Evolutionary conservation across 2,329 filamentous ascomycete species (phyloP).

Genomic region (Nakataea oryzae): DNA sequence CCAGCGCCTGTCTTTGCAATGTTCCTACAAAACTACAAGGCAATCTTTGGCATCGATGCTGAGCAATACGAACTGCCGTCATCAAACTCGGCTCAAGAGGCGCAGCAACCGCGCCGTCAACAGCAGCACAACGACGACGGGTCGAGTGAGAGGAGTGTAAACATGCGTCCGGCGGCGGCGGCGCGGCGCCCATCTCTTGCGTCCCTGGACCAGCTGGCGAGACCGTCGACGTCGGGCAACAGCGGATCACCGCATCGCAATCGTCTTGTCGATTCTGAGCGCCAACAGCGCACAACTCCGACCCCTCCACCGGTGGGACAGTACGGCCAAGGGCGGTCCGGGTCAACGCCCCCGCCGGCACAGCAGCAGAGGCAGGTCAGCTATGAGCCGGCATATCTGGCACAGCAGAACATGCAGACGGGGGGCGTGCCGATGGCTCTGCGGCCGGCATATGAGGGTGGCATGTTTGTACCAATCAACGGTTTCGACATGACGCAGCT

Average conservation of each 20-base stretch:
- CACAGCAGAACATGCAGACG: conserved; percentile 19
- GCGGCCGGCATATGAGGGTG: conserved; percentile 35
- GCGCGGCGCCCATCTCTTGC: conserved; percentile 9
- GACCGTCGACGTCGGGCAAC: conserved; percentile 39
- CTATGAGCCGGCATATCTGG: conserved; percentile 33
- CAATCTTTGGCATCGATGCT: conserved; percentile 68
- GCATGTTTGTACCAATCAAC: conserved; percentile 19
- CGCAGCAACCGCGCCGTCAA: conserved; percentile 9
- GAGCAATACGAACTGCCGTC: conserved; percentile 51
- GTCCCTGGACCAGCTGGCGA: conserved; percentile 19
- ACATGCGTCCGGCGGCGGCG: not conserved
- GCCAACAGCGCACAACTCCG: conserved; percentile 28
- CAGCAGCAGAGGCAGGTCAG: conserved; percentile 14
- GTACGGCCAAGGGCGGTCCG: conserved; percentile 15
- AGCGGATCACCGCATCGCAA: conserved; percentile 42
- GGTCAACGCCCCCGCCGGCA: conserved; percentile 34
- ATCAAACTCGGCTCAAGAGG: conserved; percentile 23
- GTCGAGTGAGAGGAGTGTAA: not conserved
- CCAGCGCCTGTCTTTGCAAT: conserved; percentile 89
- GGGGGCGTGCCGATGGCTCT: conserved; percentile 13
- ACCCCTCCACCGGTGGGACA: conserved; percentile 34
- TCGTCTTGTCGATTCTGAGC: conserved; percentile 30
- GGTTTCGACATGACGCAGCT: conserved; percentile 24
- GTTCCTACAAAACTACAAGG: conserved; percentile 82
- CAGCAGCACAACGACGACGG: conserved; percentile 5